These are phyloP conservation scores for Neovahlkampfia damariscottae DNA, from an alignment of 78 protist species.

Conservation along the genomic window DNA sequence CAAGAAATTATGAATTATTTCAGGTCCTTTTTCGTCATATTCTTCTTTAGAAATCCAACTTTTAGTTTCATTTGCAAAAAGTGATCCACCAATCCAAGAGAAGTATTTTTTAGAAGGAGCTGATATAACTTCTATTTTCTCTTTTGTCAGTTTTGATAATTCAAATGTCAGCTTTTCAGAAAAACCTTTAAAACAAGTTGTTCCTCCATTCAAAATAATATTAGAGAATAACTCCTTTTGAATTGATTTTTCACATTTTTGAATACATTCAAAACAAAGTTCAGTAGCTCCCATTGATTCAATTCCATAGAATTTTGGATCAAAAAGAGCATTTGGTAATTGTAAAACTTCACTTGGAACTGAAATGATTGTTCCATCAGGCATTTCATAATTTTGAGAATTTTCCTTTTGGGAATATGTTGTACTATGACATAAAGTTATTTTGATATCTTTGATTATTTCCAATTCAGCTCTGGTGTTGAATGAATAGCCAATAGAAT, in stretches of 20 bases:
- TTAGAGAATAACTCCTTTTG: conserved; percentile 30
- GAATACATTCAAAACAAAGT: conserved; percentile 21
- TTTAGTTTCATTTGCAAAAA: too few relatives aligned
- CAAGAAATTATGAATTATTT: too few relatives aligned
- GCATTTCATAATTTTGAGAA: conserved; percentile 12
- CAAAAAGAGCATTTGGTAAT: conserved; percentile 40
- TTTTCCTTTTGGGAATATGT: background rate
- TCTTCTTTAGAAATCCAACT: too few relatives aligned
- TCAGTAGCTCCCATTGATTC: conserved; percentile 78
- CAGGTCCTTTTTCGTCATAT: too few relatives aligned
- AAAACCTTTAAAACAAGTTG: background rate
- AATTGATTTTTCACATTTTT: conserved; percentile 20
- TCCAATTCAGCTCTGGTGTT: background rate
- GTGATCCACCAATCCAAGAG: too few relatives aligned
- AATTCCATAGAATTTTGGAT: conserved; percentile 49
- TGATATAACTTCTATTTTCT: too few relatives aligned
- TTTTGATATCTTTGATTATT: background rate
- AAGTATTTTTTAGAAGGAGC: too few relatives aligned
- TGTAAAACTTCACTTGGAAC: conserved; percentile 22
- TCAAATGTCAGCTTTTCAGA: conserved; percentile 25
- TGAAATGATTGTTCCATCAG: conserved; percentile 19
- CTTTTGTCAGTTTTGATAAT: too few relatives aligned
- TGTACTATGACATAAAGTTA: background rate
- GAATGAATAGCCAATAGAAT: too few relatives aligned
- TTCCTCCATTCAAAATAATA: conserved; percentile 32